Percentiles rank a stretch among this genome's conserved stretches.
Evolutionary conservation across 1,284 basidiomycete species (phyloP).

Genomic region (Ustilago sp.): DNA sequence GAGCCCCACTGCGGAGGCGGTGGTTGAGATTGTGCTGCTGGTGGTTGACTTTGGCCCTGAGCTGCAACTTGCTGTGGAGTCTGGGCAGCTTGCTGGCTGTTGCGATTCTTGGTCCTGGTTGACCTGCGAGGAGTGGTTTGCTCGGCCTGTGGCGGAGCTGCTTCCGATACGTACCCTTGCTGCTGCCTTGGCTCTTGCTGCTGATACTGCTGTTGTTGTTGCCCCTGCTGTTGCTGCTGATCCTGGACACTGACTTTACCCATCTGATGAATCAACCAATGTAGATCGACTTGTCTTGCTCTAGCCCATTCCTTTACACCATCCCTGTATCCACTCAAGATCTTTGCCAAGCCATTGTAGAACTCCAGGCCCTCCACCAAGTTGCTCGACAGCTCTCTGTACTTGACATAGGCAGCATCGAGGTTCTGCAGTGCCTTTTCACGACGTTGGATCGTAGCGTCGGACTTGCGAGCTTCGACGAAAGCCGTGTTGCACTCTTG

Average conservation of each 20-base stretch:
- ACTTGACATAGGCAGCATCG: slow-evolving; percentile 87
- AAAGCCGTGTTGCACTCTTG: slow-evolving; percentile 83
- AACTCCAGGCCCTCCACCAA: slow-evolving; percentile 84
- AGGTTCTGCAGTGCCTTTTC: slow-evolving; percentile 87
- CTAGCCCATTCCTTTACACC: slow-evolving; percentile 51
- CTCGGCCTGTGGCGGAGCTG: background rate
- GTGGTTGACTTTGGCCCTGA: background rate
- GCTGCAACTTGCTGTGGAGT: slow-evolving; percentile 6
- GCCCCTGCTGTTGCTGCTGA: slow-evolving; percentile 16
- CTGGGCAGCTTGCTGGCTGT: slow-evolving; percentile 1
- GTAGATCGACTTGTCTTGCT: slow-evolving; percentile 49
- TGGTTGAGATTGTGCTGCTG: slow-evolving; percentile 5
- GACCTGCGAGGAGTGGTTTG: slow-evolving; percentile 6
- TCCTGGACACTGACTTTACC: slow-evolving; percentile 16
- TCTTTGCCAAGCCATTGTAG: slow-evolving; percentile 57
- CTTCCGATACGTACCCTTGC: slow-evolving; percentile 8
- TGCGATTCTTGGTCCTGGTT: slow-evolving; percentile 15
- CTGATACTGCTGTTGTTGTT: slow-evolving; percentile 7
- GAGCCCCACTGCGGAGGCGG: slow-evolving; percentile 58
- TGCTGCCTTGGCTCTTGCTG: background rate
- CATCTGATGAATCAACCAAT: slow-evolving; percentile 38
- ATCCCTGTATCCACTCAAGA: slow-evolving; percentile 51
- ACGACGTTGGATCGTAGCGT: slow-evolving; percentile 82
- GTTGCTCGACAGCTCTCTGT: slow-evolving; percentile 85
- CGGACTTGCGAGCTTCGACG: slow-evolving; percentile 81